Evolutionary conservation across 495 filamentous ascomycete species (phyloP).

Genomic region (Bacidia rubella): DNA sequence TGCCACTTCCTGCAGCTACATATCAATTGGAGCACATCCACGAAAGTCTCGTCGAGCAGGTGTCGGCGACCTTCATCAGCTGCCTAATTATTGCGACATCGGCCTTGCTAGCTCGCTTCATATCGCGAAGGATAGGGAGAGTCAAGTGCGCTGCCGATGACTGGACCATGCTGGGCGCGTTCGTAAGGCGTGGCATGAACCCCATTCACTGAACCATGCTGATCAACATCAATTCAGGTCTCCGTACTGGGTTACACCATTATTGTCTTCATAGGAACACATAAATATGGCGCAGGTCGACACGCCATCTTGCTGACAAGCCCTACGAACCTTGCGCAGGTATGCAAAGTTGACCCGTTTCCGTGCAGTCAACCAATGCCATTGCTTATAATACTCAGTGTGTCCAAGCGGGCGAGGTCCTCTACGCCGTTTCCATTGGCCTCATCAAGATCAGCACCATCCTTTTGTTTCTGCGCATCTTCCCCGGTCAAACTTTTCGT

Average conservation of each 20-base stretch:
- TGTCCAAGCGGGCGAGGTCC: background rate
- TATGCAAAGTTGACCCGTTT: slow-evolving; percentile 1
- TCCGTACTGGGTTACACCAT: too few relatives aligned
- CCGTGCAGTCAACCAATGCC: too few relatives aligned
- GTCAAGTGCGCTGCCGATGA: too few relatives aligned
- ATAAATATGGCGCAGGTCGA: background rate
- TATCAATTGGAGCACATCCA: slow-evolving; percentile 1
- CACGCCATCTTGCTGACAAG: slow-evolving; percentile 1
- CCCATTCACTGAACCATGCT: too few relatives aligned
- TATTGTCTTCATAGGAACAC: too few relatives aligned
- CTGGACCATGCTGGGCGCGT: too few relatives aligned
- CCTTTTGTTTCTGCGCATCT: slow-evolving; percentile 1
- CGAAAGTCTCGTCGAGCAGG: background rate
- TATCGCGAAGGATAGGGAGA: too few relatives aligned
- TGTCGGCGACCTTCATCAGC: background rate
- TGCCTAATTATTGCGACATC: too few relatives aligned
- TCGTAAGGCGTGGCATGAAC: too few relatives aligned
- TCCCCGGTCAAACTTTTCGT: background rate
- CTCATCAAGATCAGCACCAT: slow-evolving; percentile 3
- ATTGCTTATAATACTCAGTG: background rate
- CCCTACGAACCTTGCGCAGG: background rate
- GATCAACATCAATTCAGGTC: too few relatives aligned
- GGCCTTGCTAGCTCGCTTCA: too few relatives aligned
- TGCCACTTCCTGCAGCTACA: slow-evolving; percentile 1
- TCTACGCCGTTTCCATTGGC: background rate